phyloP scores from a whole-genome alignment of 2,329 filamentous ascomycete species.

The Xylaria polymorpha region DNA sequence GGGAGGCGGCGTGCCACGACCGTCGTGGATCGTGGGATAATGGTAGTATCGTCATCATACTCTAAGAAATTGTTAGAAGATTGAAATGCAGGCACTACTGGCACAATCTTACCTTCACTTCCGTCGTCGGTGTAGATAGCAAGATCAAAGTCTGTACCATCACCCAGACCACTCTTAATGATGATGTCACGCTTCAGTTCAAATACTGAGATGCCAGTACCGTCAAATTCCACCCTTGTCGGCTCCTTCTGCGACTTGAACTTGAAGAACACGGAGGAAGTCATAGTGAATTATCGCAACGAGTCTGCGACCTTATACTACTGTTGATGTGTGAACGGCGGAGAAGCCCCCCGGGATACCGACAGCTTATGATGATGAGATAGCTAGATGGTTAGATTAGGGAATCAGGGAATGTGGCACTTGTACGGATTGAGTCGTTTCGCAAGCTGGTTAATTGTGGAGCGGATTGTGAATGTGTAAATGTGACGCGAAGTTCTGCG shows the following conservation, averaged over 20 bases:
- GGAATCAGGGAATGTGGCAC: conserved; percentile 33
- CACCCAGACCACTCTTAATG: conserved; percentile 89
- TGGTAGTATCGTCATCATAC: conserved; percentile 97
- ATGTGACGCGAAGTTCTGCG: conserved; percentile 39
- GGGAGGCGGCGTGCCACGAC: conserved; percentile 90
- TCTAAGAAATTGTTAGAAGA: conserved; percentile 64
- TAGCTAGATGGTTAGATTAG: conserved; percentile 28
- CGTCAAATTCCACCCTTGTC: conserved; percentile 94
- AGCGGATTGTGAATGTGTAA: conserved; percentile 37
- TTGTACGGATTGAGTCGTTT: conserved; percentile 39
- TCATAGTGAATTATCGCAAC: conserved; percentile 69
- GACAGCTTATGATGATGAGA: conserved; percentile 31
- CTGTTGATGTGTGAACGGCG: conserved; percentile 21
- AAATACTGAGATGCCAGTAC: conserved; percentile 97
- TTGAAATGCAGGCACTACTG: background rate
- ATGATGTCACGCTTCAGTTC: conserved; percentile 99
- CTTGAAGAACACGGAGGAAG: conserved; percentile 99
- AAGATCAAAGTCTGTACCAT: conserved; percentile 96
- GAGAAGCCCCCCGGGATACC: background rate
- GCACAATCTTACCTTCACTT: conserved; percentile 78
- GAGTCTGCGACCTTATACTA: conserved; percentile 40
- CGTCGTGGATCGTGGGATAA: conserved; percentile 93
- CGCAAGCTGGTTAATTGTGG: conserved; percentile 39
- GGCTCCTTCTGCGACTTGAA: conserved; percentile 99
- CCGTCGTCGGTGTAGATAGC: conserved; percentile 93